Conservation (phyloP, 2,329 filamentous ascomycete species). For the Cryoendolithus antarcticus region DNA sequence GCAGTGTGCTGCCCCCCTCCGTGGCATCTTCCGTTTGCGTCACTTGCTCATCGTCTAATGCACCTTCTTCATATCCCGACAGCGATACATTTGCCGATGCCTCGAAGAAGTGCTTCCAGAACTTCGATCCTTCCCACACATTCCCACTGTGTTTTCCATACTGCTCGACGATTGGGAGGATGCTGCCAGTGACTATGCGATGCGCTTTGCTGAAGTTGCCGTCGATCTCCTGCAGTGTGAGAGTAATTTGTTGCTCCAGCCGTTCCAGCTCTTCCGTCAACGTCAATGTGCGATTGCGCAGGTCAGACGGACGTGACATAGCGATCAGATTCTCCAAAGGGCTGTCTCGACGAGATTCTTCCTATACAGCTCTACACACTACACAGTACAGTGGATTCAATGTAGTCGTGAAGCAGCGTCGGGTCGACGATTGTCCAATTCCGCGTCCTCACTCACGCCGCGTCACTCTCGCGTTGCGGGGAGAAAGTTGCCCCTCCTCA, state of each 20-base stretch:
- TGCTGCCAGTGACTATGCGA: constrained; percentile 86
- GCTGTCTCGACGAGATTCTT: background rate
- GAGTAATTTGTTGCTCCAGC: constrained; percentile 89
- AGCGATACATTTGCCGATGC: constrained; percentile 94
- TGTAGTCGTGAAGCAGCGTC: too few species aligned
- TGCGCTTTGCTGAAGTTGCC: constrained; percentile 96
- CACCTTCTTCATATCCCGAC: constrained; percentile 80
- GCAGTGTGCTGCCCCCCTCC: constrained; percentile 21
- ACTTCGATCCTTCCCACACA: constrained; percentile 97
- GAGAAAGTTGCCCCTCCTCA: too few species aligned
- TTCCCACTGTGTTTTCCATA: constrained; percentile 88
- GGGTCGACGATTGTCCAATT: too few species aligned
- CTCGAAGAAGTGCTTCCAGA: constrained; percentile 99
- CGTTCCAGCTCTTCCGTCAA: constrained; percentile 92
- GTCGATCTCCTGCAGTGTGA: constrained; percentile 97
- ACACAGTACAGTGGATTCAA: too few species aligned
- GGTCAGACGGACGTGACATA: constrained; percentile 41
- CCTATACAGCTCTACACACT: too few species aligned
- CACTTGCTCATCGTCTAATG: constrained; percentile 43
- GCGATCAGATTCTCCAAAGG: constrained; percentile 1
- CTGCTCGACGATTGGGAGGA: constrained; percentile 84
- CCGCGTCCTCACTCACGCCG: too few species aligned
- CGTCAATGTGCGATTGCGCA: constrained; percentile 47
- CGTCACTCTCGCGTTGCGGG: too few species aligned
- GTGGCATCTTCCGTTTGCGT: constrained; percentile 27